These are phyloP conservation scores for Metschnikowia chrysomelidarum DNA, from an alignment of 805 yeast genomes.

Conservation along the genomic window DNA sequence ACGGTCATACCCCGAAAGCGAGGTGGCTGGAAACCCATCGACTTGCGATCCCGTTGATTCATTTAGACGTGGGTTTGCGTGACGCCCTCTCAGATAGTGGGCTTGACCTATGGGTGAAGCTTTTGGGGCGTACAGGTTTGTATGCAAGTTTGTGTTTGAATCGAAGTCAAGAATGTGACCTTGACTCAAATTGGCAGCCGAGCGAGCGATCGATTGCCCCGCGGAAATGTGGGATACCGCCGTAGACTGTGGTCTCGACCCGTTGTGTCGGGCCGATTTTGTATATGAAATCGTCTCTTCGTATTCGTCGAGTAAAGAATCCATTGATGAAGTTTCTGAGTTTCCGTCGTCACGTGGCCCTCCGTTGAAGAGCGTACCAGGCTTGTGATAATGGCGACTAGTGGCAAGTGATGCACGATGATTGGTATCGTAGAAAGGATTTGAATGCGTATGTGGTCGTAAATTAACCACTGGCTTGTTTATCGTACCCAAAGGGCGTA, in stretches of 20 bases:
- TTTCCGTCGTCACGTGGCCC: constrained; percentile 3
- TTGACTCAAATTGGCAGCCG: too few relatives aligned
- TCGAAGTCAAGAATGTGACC: too few relatives aligned
- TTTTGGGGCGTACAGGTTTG: too few relatives aligned
- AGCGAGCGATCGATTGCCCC: constrained; percentile 8
- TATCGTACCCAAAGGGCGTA: too few relatives aligned
- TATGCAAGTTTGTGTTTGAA: too few relatives aligned
- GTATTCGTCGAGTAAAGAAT: constrained; percentile 43
- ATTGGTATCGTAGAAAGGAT: constrained; percentile 4
- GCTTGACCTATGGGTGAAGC: too few relatives aligned
- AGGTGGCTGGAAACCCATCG: constrained; percentile 32
- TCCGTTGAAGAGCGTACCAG: too few relatives aligned
- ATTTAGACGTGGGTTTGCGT: background rate
- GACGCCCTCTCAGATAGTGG: background rate
- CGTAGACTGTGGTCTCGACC: constrained; percentile 29
- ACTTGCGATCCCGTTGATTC: constrained; percentile 1
- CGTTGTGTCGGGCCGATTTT: constrained; percentile 22
- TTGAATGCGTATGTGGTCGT: constrained; percentile 1
- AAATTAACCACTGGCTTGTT: background rate
- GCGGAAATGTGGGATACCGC: constrained; percentile 24
- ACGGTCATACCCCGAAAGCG: constrained; percentile 36
- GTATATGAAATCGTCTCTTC: constrained; percentile 40
- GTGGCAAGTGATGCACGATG: too few relatives aligned
- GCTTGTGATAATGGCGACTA: too few relatives aligned
- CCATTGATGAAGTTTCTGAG: constrained; percentile 30